These are phyloP conservation scores for Hypoxylon fragiforme DNA, from an alignment of 495 filamentous ascomycete species.

Conservation along the genomic window DNA sequence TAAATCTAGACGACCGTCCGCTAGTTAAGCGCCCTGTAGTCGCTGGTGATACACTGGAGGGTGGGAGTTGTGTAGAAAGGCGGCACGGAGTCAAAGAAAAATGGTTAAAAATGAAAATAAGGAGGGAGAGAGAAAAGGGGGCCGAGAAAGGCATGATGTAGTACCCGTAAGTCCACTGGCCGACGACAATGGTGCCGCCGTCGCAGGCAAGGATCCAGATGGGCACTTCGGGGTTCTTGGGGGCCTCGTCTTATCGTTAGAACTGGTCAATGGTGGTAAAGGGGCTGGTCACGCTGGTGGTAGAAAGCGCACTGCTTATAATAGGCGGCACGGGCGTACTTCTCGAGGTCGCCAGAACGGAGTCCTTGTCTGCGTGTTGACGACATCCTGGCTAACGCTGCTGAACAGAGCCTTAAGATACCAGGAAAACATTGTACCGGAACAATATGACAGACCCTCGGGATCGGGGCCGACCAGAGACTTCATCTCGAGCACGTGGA, in stretches of 20 bases:
- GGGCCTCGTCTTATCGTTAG: slow-evolving; percentile 58
- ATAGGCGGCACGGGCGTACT: slow-evolving; percentile 64
- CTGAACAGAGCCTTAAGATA: slow-evolving; percentile 52
- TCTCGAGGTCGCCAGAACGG: slow-evolving; percentile 58
- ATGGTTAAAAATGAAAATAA: slow-evolving; percentile 49
- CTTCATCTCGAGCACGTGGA: slow-evolving; percentile 27
- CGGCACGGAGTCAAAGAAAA: not conserved
- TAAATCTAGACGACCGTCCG: slow-evolving; percentile 61
- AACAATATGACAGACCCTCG: slow-evolving; percentile 43
- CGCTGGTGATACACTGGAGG: slow-evolving; percentile 63
- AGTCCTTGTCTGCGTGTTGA: slow-evolving; percentile 47
- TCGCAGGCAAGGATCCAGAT: slow-evolving; percentile 68
- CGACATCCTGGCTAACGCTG: slow-evolving; percentile 64
- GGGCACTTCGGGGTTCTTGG: slow-evolving; percentile 60
- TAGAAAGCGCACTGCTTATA: slow-evolving; percentile 59
- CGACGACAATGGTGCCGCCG: slow-evolving; percentile 58
- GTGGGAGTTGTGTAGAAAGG: slow-evolving; percentile 55
- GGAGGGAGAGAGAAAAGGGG: slow-evolving; percentile 69
- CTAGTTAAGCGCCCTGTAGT: slow-evolving; percentile 63
- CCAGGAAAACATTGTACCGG: slow-evolving; percentile 46
- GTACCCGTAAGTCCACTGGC: slow-evolving; percentile 73
- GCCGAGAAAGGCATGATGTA: slow-evolving; percentile 71
- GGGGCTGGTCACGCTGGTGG: slow-evolving; percentile 63
- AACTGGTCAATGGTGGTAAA: slow-evolving; percentile 69
- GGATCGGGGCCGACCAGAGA: slow-evolving; percentile 41